These are phyloP conservation scores for Coprinopsis strossmayeri DNA, from an alignment of 768 basidiomycete species.

Conservation along the genomic window DNA sequence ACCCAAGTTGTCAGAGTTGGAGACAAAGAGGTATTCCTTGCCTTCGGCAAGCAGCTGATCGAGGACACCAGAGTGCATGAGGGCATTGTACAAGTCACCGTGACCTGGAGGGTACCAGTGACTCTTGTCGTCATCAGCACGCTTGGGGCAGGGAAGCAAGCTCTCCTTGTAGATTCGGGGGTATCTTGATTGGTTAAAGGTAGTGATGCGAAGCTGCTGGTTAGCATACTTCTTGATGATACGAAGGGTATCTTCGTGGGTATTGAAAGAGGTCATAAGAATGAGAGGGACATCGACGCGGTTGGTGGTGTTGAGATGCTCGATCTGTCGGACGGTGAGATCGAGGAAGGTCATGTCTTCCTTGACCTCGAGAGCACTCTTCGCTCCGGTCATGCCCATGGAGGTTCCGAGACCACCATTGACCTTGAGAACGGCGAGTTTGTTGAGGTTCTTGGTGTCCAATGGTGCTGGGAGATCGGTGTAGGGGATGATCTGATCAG, in stretches of 20 bases:
- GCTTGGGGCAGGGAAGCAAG: constrained; percentile 76
- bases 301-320: constrained; percentile 84
- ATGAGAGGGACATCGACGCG: constrained; percentile 93
- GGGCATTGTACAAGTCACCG: constrained; percentile 92
- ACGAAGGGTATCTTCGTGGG: constrained; percentile 90
- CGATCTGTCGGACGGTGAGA: constrained; percentile 89
- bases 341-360: constrained; percentile 98
- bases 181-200: constrained; percentile 92
- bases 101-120: constrained; percentile 97
- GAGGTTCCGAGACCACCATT: constrained; percentile 87
- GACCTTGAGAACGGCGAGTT: constrained; percentile 89
- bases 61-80: constrained; percentile 84
- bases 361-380: constrained; percentile 92
- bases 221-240: constrained; percentile 97
- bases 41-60: constrained; percentile 86
- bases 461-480: constrained; percentile 53
- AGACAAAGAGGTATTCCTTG: constrained; percentile 96
- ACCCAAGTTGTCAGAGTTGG: constrained; percentile 95
- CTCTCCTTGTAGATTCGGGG: constrained; percentile 90
- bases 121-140: constrained; percentile 77
- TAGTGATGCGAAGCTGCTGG: constrained; percentile 89
- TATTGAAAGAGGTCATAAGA: constrained; percentile 99
- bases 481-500: constrained; percentile 84
- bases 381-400: constrained; percentile 88
- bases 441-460: constrained; percentile 69